phyloP scores from a whole-genome alignment of 345 rosid genomes.

The Raphanus raphanistrum region DNA sequence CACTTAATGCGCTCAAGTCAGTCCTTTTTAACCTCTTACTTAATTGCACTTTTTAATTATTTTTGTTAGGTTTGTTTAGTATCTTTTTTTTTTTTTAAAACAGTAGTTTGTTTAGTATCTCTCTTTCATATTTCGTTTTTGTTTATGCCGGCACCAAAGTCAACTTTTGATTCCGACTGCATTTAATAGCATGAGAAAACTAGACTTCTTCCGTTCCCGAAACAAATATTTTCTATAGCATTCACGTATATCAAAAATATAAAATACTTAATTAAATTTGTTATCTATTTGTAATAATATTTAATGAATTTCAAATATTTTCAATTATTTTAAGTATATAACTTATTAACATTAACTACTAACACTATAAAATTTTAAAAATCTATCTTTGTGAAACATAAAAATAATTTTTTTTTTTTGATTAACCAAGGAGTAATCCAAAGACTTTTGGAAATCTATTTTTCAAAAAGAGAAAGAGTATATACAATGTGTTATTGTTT shows the following conservation, averaged over 20 bases:
- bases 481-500: background rate
- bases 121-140: background rate
- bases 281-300: too few relatives aligned
- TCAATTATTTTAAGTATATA: background rate
- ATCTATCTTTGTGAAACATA: background rate
- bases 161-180: constrained; percentile 11
- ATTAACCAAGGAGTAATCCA: too few relatives aligned
- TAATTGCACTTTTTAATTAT: background rate
- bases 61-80: background rate
- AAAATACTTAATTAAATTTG: too few relatives aligned
- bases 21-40: background rate
- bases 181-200: background rate
- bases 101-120: background rate
- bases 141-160: background rate
- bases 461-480: background rate
- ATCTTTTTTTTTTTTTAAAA: background rate
- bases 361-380: background rate
- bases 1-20: constrained; percentile 19
- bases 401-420: too few relatives aligned
- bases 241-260: background rate
- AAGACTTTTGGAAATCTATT: too few relatives aligned
- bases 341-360: background rate
- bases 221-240: too few relatives aligned
- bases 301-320: too few relatives aligned
- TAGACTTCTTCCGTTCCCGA: background rate